Conservation (phyloP, 2,329 filamentous ascomycete species). For the Penicillium sp. region DNA sequence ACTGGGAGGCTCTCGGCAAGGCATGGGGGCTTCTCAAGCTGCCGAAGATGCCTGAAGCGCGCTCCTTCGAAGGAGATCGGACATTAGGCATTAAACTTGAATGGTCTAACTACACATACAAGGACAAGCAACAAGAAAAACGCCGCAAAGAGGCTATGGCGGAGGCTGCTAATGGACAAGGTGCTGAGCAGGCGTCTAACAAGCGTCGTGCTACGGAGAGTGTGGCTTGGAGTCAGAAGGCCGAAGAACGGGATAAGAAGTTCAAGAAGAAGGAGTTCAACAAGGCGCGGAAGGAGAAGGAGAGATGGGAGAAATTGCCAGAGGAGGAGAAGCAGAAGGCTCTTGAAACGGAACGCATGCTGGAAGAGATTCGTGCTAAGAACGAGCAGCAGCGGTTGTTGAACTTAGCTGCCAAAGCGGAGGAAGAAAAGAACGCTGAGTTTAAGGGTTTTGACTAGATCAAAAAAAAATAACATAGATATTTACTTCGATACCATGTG, state of each 20-base stretch:
- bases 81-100: conserved; percentile 57
- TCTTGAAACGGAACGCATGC: conserved; percentile 61
- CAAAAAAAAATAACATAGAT: not conserved
- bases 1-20: conserved; percentile 77
- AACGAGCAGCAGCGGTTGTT: conserved; percentile 43
- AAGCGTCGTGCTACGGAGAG: conserved; percentile 58
- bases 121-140: conserved; percentile 69
- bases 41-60: conserved; percentile 90
- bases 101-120: conserved; percentile 67
- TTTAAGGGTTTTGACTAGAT: conserved; percentile 59
- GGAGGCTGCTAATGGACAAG: conserved; percentile 44
- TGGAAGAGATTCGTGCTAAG: conserved; percentile 61
- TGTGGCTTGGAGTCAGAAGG: conserved; percentile 71
- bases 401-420: conserved; percentile 19
- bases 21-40: conserved; percentile 84
- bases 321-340: conserved; percentile 65
- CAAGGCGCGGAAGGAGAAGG: conserved; percentile 62
- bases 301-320: conserved; percentile 64
- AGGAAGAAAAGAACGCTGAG: conserved; percentile 37
- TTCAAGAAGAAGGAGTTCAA: conserved; percentile 63
- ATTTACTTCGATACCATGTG: not conserved
- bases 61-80: conserved; percentile 67
- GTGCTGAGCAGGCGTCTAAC: conserved; percentile 40
- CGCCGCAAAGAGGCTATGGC: conserved; percentile 58
- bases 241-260: conserved; percentile 63